Conservation (phyloP, 768 basidiomycete species). For the Mycena alexandri region DNA sequence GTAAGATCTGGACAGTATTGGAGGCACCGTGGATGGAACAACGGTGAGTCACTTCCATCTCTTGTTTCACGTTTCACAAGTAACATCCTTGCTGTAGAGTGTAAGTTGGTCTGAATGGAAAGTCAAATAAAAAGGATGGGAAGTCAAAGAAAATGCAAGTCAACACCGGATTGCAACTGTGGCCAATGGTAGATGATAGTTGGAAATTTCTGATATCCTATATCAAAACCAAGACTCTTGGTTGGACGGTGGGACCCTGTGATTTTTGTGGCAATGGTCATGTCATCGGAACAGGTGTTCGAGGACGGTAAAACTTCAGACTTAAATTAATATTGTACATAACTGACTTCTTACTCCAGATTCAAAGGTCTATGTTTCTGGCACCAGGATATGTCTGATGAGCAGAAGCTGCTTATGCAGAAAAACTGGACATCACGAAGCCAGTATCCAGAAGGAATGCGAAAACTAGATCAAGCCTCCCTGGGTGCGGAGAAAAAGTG, state of each 20-base stretch:
- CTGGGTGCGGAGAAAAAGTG: neutral
- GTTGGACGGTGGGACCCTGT: neutral
- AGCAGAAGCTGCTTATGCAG: neutral
- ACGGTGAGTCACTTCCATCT: neutral
- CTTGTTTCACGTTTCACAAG: too few species aligned
- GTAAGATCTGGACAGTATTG: constrained; percentile 5
- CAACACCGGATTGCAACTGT: neutral
- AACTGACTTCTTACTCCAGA: too few species aligned
- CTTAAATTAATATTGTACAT: too few species aligned
- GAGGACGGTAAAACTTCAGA: neutral
- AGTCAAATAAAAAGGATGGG: too few species aligned
- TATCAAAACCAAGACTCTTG: neutral
- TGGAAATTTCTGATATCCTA: neutral
- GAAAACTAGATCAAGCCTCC: neutral
- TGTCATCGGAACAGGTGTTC: neutral
- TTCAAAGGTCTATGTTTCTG: constrained; percentile 5
- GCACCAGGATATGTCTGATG: neutral
- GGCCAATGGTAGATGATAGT: neutral
- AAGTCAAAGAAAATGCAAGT: neutral
- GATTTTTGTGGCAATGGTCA: constrained; percentile 4
- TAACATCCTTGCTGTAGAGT: too few species aligned
- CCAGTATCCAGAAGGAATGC: neutral
- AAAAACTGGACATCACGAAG: neutral
- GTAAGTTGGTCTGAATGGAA: too few species aligned
- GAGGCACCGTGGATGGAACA: neutral